Evolutionary conservation across 108 stramenopile genomes (phyloP).

Genomic region (Skeletonema marinoi): DNA sequence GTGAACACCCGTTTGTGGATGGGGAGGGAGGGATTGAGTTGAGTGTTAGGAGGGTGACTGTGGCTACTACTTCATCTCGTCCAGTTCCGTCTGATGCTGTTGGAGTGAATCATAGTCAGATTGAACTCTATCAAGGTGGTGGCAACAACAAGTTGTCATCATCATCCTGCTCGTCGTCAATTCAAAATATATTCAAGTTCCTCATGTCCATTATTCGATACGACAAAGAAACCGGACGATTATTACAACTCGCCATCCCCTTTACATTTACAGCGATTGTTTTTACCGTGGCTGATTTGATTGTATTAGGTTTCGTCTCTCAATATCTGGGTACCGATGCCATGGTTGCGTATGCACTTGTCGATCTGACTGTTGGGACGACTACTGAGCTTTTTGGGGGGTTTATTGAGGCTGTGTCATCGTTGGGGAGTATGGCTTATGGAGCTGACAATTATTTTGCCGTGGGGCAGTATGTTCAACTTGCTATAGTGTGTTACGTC

Average conservation of each 20-base stretch:
- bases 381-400: conserved; percentile 33
- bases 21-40: too few species aligned
- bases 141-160: too few species aligned
- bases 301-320: conserved; percentile 28
- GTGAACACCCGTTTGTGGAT: background rate
- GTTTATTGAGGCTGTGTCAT: conserved; percentile 31
- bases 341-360: conserved; percentile 43
- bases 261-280: conserved; percentile 28
- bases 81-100: too few species aligned
- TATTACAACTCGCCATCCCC: conserved; percentile 31
- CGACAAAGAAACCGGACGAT: conserved; percentile 38
- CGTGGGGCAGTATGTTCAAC: conserved; percentile 33
- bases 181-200: too few species aligned
- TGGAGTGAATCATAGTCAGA: too few species aligned
- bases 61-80: too few species aligned
- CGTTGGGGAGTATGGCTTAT: conserved; percentile 35
- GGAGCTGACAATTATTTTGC: conserved; percentile 42
- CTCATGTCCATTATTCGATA: too few species aligned
- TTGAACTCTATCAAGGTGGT: too few species aligned
- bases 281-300: conserved; percentile 14
- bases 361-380: conserved; percentile 32
- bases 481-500: conserved; percentile 5
- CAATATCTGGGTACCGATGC: conserved; percentile 36
- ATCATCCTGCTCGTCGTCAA: too few species aligned
- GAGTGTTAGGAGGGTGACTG: too few species aligned